phyloP scores from a whole-genome alignment of 1,284 basidiomycete genomes.

The Trichosporon coremiiforme region DNA sequence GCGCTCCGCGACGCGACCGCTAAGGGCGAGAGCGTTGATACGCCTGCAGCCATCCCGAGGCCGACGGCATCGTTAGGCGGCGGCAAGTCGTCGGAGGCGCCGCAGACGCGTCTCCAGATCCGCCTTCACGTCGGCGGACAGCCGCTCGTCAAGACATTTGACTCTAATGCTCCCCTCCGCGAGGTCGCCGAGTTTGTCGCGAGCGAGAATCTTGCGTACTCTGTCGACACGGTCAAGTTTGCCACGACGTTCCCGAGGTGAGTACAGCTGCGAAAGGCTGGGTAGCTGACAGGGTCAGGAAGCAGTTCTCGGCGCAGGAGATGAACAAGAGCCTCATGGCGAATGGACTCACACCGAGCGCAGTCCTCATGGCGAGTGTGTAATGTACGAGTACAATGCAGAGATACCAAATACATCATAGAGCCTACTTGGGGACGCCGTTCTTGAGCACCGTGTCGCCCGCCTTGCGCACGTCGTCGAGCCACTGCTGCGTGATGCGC shows the following conservation, averaged over 20 bases:
- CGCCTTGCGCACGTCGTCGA: constrained; percentile 68
- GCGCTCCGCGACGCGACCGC: constrained; percentile 73
- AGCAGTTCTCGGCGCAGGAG: constrained; percentile 50
- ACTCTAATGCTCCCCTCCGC: constrained; percentile 72
- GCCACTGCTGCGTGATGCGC: constrained; percentile 72
- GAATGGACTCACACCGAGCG: constrained; percentile 56
- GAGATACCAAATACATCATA: neutral
- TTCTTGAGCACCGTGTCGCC: constrained; percentile 46
- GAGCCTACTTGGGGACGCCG: constrained; percentile 1
- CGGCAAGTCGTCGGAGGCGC: constrained; percentile 71
- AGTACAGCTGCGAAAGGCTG: constrained; percentile 37
- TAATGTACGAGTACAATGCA: constrained; percentile 2
- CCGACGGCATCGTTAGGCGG: constrained; percentile 46
- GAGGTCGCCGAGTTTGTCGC: constrained; percentile 84
- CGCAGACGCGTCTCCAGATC: constrained; percentile 79
- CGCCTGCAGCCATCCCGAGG: constrained; percentile 44
- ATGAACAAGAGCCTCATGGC: constrained; percentile 53
- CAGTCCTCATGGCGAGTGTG: constrained; percentile 49
- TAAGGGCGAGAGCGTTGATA: constrained; percentile 49
- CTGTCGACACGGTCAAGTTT: constrained; percentile 74
- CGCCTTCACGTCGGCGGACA: constrained; percentile 75
- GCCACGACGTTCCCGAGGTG: constrained; percentile 81
- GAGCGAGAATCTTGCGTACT: constrained; percentile 67
- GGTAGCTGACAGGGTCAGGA: constrained; percentile 35
- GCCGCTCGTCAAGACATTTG: constrained; percentile 75